Evolutionary conservation across 257 asterid species (phyloP).

Genomic region (Nyctanthes arbortristis): DNA sequence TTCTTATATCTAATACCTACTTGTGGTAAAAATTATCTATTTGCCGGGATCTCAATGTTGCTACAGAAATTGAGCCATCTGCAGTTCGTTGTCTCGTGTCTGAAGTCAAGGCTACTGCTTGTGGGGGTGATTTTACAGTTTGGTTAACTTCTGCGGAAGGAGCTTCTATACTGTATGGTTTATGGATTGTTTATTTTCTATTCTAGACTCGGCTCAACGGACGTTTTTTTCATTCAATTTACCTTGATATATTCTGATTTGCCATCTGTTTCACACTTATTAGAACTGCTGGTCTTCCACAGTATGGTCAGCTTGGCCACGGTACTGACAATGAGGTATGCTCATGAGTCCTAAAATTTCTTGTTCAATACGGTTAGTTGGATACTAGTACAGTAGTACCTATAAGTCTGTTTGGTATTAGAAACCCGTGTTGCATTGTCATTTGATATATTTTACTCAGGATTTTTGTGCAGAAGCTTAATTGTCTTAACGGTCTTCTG

Average conservation of each 20-base stretch:
- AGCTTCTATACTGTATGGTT: constrained; percentile 91
- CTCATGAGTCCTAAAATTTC: constrained; percentile 2
- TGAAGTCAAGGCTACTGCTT: constrained; percentile 60
- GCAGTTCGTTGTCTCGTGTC: constrained; percentile 78
- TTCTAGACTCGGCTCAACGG: background rate
- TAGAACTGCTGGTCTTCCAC: constrained; percentile 98
- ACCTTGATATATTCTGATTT: constrained; percentile 29
- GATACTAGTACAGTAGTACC: background rate
- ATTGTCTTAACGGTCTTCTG: background rate
- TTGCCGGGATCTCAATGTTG: background rate
- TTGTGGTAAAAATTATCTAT: background rate
- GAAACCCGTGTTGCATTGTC: background rate
- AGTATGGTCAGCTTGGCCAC: constrained; percentile 98
- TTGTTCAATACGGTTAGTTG: background rate
- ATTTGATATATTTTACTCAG: background rate
- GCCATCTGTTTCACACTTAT: constrained; percentile 28
- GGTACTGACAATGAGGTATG: constrained; percentile 92
- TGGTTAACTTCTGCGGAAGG: constrained; percentile 95
- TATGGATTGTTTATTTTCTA: constrained; percentile 24
- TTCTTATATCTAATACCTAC: background rate
- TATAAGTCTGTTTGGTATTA: background rate
- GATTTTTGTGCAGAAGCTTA: background rate
- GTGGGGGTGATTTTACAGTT: constrained; percentile 95
- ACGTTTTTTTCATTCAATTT: constrained; percentile 7
- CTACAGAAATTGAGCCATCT: constrained; percentile 75